Evolutionary conservation across 2,329 filamentous ascomycete genomes (phyloP), one percentile per base, ranked within the genome.

Genomic region (Pseudofabraea citricarpa): DNA sequence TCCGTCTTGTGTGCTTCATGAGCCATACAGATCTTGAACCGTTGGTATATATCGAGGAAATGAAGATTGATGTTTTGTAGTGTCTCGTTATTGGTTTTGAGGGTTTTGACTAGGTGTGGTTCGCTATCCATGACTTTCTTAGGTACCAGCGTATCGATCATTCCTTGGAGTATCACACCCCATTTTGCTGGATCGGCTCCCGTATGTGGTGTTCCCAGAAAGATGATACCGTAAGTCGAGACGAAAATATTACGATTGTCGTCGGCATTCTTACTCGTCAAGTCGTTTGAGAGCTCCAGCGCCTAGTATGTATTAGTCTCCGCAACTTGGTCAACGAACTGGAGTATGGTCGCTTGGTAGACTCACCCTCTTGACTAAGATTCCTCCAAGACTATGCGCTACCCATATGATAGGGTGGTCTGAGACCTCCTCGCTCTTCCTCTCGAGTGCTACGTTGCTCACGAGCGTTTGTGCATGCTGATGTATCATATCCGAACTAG

Each of bases 191-290:
- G 65, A 49, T 82, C 81, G 2, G 83, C 80, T 7, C 85, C 85
- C 15, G 74, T 78, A 60, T 90, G 86, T 6, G 86, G 86, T 12
- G 86, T 90, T 12, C 85, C 86, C 21, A 90, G 71, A 59, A 90
- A 90, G 24, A 90, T 71, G 45, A 90, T 77, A 19, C 81, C 86
- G 56, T 83, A 90, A 0, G 86, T 90, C 1, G 83, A 88, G 8
- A 88, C 74, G 52, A 77, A 88, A 41, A 89, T 77, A 9, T 82
- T 83, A 16, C 83, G 75, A 26, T 80, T 72, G 43, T 84, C 74
- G 47, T 86, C 77, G 27, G 81, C 75, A 52, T 79, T 73, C 44
- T 75, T 72, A 31, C 72, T 73, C 6, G 69, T 71, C 10, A 85
- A 60, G 54, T 80, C 82, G 51, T 77, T 75, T 36, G 81, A 84